Evolutionary conservation across 2,329 filamentous ascomycete species (phyloP).

Genomic region (Scolecobasidium constrictum): DNA sequence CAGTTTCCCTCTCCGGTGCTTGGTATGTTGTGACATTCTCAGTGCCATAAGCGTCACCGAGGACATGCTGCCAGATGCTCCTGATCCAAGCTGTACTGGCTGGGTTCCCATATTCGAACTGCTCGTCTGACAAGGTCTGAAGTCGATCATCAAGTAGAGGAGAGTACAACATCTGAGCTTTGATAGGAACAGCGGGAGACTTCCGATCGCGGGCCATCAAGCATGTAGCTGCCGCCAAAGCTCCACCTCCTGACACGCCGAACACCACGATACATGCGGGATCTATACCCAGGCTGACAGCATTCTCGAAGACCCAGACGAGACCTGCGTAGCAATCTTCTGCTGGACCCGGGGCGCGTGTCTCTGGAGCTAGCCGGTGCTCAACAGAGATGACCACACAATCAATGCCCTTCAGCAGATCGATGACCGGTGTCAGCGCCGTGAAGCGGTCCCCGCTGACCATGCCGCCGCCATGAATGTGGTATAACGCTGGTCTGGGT

Average conservation of each 20-base stretch:
- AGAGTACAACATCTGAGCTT: slow-evolving; percentile 12
- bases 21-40: slow-evolving; percentile 22
- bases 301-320: slow-evolving; percentile 13
- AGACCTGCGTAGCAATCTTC: slow-evolving; percentile 15
- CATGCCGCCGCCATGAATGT: slow-evolving; percentile 11
- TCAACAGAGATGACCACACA: slow-evolving; percentile 13
- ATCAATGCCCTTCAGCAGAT: slow-evolving; percentile 12
- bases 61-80: slow-evolving; percentile 12
- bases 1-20: slow-evolving; percentile 25
- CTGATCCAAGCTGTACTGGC: slow-evolving; percentile 10
- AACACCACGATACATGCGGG: slow-evolving; percentile 13
- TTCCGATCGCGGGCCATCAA: slow-evolving; percentile 13
- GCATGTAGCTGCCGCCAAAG: slow-evolving; percentile 7
- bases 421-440: slow-evolving; percentile 11
- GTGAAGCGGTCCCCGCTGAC: slow-evolving; percentile 14
- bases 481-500: neutral
- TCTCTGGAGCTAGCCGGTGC: slow-evolving; percentile 14
- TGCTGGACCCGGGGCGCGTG: slow-evolving; percentile 11
- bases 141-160: slow-evolving; percentile 12
- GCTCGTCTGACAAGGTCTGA: slow-evolving; percentile 13
- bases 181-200: slow-evolving; percentile 11
- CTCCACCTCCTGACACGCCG: neutral
- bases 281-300: slow-evolving; percentile 12
- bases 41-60: slow-evolving; percentile 10
- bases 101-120: slow-evolving; percentile 14